Percentiles rank a stretch among this genome's conserved stretches.
Conservation (phyloP, 2,329 filamentous ascomycete species). For the Eutypa lata region DNA sequence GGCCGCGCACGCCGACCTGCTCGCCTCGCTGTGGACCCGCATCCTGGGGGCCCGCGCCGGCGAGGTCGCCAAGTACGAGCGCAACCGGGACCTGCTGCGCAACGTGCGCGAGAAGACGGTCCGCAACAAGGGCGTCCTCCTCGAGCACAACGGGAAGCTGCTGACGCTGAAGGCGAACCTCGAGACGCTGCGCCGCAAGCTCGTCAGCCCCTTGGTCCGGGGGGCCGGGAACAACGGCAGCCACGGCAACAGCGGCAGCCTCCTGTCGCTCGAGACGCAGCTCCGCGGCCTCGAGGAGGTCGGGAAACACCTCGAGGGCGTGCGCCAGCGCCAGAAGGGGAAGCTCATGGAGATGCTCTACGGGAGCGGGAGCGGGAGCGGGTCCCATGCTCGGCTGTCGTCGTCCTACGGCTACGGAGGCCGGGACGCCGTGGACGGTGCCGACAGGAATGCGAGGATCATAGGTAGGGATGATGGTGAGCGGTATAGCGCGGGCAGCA, state of each 20-base stretch:
- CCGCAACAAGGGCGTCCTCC: slow-evolving; percentile 79
- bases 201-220: slow-evolving; percentile 80
- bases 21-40: slow-evolving; percentile 81
- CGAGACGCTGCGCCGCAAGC: slow-evolving; percentile 76
- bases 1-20: slow-evolving; percentile 73
- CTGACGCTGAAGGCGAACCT: slow-evolving; percentile 82
- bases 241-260: too few species aligned
- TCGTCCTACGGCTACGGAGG: too few species aligned
- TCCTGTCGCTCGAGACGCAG: slow-evolving; percentile 78
- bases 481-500: too few species aligned
- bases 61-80: slow-evolving; percentile 84
- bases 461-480: too few species aligned
- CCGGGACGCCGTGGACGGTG: not conserved
- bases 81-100: slow-evolving; percentile 76
- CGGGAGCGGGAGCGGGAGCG: slow-evolving; percentile 38
- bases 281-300: slow-evolving; percentile 79
- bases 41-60: slow-evolving; percentile 74
- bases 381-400: slow-evolving; percentile 5
- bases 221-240: too few species aligned
- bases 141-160: slow-evolving; percentile 82
- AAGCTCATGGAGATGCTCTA: slow-evolving; percentile 80
- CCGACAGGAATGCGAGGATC: too few species aligned
- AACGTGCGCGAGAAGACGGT: slow-evolving; percentile 81
- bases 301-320: slow-evolving; percentile 70
- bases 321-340: slow-evolving; percentile 76